Evolutionary conservation across 2,329 filamentous ascomycete genomes (phyloP), one percentile per base, ranked within the genome.

Genomic region (Paecilomyces dactylethromorphus): DNA sequence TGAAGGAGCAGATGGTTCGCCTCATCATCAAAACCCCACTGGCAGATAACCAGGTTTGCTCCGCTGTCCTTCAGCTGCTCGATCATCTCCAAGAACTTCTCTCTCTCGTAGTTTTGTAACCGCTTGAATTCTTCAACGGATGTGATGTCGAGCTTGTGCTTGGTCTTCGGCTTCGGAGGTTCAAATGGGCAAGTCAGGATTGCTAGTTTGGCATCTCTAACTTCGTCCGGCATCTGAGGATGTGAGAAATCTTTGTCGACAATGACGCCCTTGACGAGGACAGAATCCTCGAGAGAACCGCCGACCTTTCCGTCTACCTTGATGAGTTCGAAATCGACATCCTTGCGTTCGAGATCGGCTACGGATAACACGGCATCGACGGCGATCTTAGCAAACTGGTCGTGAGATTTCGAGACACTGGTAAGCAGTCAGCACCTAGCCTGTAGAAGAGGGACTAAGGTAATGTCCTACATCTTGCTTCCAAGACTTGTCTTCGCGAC

Each of bases 221-320:
- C 93, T 78, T 97, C 92, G 55, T 89, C 90, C 11, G 94, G 94
- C 94, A 99, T 99, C 80, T 99, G 94, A 12, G 94, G 94, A 76
- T 99, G 94, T 35, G 94, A 97, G 77, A 99, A 99, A 80, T 99
- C 95, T 82, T 99, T 99, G 85, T 99, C 94, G 75, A 99, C 85
- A 74, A 99, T 96, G 65, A 99, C 94, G 74, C 94, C 94, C 80
- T 97, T 95, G 68, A 99, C 93, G 51, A 99, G 86, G 31, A 97
- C 79, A 5, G 92, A 90, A 76, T 99, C 94, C 77, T 97, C 93
- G 18, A 99, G 84, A 29, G 93, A 79, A 60, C 95, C 94, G 68
- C 94, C 94, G 35, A 97, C 92, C 82, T 99, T 99, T 69, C 94
- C 93, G 71, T 99, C 94, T 56, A 99, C 93, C 84, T 99, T 99